Evolutionary conservation across 805 yeast genomes (phyloP), one percentile per base, ranked within the genome.

Genomic region (Myxozyma vanderwaltii): DNA sequence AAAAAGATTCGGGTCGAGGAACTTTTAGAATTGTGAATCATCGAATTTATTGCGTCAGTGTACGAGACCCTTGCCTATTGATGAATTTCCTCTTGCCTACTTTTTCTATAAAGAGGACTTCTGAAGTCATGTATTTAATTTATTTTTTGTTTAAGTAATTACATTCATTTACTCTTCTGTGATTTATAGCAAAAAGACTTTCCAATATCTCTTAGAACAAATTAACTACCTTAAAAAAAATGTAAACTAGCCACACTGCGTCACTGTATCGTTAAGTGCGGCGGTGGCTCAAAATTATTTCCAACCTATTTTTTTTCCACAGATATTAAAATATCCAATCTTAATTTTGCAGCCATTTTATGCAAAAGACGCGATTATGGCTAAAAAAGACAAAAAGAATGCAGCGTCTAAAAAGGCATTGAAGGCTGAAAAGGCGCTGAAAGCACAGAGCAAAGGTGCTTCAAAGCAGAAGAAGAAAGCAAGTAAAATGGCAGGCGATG

Each of bases 371-470:
- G n/a, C n/a, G n/a, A 29, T 10, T 7, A 91, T 91, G 97, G 97
- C 92, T 15, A 92, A 91, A 76, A 88, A 83, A 72, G 89, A 90
- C 73, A 85, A 89, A 66, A 91, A 90, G 73, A 44, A 89, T 51
- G 89, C 96, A 68, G 56, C 89, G 49, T 89, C 96, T 67, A 90
- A 90, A 74, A 91, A 90, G 80, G 95, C 94, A 23, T 83, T 96
- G 49, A 77, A 86, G 29, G 95, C 92, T 38, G 89, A 82, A 64
- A 92, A 92, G 76, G 83, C 82, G 62, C 85, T 86, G 74, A 92
- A 92, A 73, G 86, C 83, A 53, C 80, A 78, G 52, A 76, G 83
- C 53, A 92, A 94, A 71, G 85, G 94, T 7, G 94, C 85, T 45
- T 67, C 72, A 6, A 91, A 89, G 74, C 78, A 81, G 67, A 89